A percentile compares a stretch with the other conserved stretches of the same genome.
Conservation (phyloP, 306 rosid species). For the Geum urbanum region DNA sequence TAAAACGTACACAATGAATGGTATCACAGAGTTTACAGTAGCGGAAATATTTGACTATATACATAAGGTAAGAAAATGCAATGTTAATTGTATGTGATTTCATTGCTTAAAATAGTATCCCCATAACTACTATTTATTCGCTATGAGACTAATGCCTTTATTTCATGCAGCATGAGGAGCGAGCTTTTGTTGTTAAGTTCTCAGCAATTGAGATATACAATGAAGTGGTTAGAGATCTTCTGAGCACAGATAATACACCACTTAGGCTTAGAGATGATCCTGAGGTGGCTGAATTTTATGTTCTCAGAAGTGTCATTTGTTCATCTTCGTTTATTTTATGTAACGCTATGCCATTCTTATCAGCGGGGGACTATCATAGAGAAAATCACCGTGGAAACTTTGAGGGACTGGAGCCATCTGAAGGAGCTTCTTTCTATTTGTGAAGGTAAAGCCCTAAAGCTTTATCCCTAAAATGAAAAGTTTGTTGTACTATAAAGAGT, state of each 20-base stretch:
- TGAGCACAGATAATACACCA: constrained; percentile 69
- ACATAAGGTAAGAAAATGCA: constrained; percentile 51
- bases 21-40: constrained; percentile 81
- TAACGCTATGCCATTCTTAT: constrained; percentile 30
- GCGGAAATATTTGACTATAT: constrained; percentile 85
- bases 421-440: constrained; percentile 78
- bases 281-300: constrained; percentile 51
- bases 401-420: constrained; percentile 85
- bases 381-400: constrained; percentile 83
- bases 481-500: constrained; percentile 17
- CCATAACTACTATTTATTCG: not conserved
- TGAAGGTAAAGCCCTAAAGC: constrained; percentile 62
- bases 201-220: constrained; percentile 97
- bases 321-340: constrained; percentile 11
- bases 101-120: not conserved
- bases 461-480: not conserved
- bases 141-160: not conserved
- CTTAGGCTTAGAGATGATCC: constrained; percentile 97
- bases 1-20: constrained; percentile 96
- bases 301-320: not conserved
- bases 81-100: not conserved
- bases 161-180: constrained; percentile 76
- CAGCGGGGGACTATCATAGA: constrained; percentile 86
- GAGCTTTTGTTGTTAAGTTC: constrained; percentile 87
- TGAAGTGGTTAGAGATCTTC: constrained; percentile 95